Base-by-base conservation (phyloP, 2,329 filamentous ascomycete species). In the Trichoderma hamatum region DNA sequence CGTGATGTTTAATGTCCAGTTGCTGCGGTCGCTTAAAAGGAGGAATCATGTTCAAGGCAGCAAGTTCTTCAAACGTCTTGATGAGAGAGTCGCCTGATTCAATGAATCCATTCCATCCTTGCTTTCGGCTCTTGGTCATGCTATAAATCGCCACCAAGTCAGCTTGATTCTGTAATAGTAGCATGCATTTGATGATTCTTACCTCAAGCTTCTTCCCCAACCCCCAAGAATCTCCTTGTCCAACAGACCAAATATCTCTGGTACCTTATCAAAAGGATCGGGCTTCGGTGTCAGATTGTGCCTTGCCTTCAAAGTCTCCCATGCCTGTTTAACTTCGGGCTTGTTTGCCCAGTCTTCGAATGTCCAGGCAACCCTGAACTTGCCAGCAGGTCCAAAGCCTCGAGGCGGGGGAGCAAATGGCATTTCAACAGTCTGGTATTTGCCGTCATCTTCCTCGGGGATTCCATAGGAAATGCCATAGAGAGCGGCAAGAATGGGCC, bases 401-500 rank as follows among this genome's bases (percentile, higher is more conserved):
- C 66, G 32, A 24, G 66, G 66, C 2, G 66, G 43, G 9, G 56
- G 43, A 3, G 24, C 6, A 24, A 39, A 24, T 14, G 66, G 43
- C 36, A 62, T 36, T 10, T 68, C 32, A 11, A 68, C 7, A 28
- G 13, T 28, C 5, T 62, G 32, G 16, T 54, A 68, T 7, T 67
- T 58, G 36, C 49, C 21, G 5, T 68, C 58, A 55, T 63, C 58
- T 7, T 26, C 6, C 7, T 63, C 54, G 11, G 66, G 46, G 19
- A 34, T 34, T 13, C 10, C 30, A n/a, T 51, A 63, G n/a, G 60
- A 28, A 13, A 63, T 43, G 7, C 24, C 58, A n/a, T 68, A 55
- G n/a, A 46, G 13, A n/a, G 46, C 46, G 11, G 66, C 66, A 36
- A 68, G 66, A 3, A 52, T n/a, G 9, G 66, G 66, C 66, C 66